Conservation (phyloP, 75 land plant species). For the Selaginella moellendorffii region DNA sequence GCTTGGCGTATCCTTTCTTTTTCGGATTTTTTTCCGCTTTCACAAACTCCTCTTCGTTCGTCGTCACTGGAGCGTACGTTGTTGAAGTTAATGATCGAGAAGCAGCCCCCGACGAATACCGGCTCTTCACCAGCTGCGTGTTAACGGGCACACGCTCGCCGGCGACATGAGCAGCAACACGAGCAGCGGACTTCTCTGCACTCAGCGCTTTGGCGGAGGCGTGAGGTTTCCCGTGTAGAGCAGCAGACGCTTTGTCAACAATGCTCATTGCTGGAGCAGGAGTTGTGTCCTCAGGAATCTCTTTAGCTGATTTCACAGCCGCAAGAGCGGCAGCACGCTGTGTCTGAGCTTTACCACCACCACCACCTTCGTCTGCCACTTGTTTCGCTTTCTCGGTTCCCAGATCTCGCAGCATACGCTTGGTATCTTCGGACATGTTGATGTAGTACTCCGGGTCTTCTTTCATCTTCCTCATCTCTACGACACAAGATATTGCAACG, state of each 20-base stretch:
- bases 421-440: slow-evolving; percentile 71
- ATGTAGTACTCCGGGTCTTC: slow-evolving; percentile 71
- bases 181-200: slow-evolving; percentile 73
- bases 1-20: slow-evolving; percentile 81
- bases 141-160: slow-evolving; percentile 79
- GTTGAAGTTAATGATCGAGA: slow-evolving; percentile 93
- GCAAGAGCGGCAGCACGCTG: slow-evolving; percentile 81
- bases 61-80: slow-evolving; percentile 72
- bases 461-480: slow-evolving; percentile 46
- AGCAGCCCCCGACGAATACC: slow-evolving; percentile 75
- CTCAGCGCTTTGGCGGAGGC: slow-evolving; percentile 70
- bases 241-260: slow-evolving; percentile 93
- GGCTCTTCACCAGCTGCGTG: slow-evolving; percentile 86
- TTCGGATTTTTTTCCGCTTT: slow-evolving; percentile 88
- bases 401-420: slow-evolving; percentile 73
- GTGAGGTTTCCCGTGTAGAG: slow-evolving; percentile 86
- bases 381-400: slow-evolving; percentile 77
- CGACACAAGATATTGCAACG: neutral
- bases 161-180: slow-evolving; percentile 79
- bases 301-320: slow-evolving; percentile 49
- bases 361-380: slow-evolving; percentile 68
- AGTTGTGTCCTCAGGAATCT: slow-evolving; percentile 25
- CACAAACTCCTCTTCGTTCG: slow-evolving; percentile 73
- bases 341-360: slow-evolving; percentile 71
- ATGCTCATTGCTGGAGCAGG: slow-evolving; percentile 37